Base-by-base conservation (phyloP, 1,139 yeast genomes). In the Meyerozyma carpophila region DNA sequence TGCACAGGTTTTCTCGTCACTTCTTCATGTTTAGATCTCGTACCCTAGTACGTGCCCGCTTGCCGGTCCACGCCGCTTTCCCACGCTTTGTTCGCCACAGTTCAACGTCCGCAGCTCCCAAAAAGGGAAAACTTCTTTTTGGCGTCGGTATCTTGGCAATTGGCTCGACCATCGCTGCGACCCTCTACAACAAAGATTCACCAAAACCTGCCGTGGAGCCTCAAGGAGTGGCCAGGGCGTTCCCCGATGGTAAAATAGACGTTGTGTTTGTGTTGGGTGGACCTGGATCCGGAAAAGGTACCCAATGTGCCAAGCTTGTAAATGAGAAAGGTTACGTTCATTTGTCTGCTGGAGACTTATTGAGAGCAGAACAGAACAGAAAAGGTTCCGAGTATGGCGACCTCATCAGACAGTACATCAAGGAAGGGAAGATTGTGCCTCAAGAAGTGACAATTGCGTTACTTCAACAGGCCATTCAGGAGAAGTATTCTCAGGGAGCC, bases 211-310 rank as follows among this genome's bases (percentile, higher is more conserved):
- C 79, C 8, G 50, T 77, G 40, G 84, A 79, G 51, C 77, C 73
- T 9, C 44, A 42, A 32, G 53, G 50, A 37, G 29, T 43, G 13
- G 39, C 53, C 4, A 60, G 73, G 10, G 79, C 84, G 0, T 85
- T 85, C 58, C 63, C 77, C 5, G 73, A 75, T 4, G 82, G 81
- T 36, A 79, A 83, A 46, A 79, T 87, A 28, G 79, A 87, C 28
- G 96, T 93, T 7, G 76, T 93, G 26, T 93, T 88, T 62, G 96
- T 93, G 7, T 77, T 93, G 34, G 95, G 95, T 29, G 89, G 91
- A 2, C 91, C 91, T 3, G 97, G 98, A 13, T 84, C 96, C 14
- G 98, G 98, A 36, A 93, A 93, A 61, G 98, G 98, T 46, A 93
- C 98, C 2, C 98, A 93, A 66, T 89, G 97, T 69, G 86, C 83